These are phyloP conservation scores for Phytopythium litorale DNA, from an alignment of 352 stramenopile species.

Conservation along the genomic window DNA sequence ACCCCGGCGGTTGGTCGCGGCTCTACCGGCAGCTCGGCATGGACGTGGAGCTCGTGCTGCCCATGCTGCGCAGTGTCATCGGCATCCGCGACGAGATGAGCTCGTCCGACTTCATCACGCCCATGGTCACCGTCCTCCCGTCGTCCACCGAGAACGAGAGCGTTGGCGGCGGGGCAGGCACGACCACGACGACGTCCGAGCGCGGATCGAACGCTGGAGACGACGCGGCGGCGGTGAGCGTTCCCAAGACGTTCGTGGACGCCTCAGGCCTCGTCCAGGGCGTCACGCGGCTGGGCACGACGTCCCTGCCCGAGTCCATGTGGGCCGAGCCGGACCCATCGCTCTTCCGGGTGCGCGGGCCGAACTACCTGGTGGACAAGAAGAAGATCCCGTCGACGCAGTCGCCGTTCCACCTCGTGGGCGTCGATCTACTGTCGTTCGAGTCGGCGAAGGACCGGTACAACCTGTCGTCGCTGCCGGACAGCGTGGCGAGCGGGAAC, in stretches of 20 bases:
- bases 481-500: slow-evolving; percentile 69
- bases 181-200: neutral
- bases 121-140: slow-evolving; percentile 66
- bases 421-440: slow-evolving; percentile 80
- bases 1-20: slow-evolving; percentile 71
- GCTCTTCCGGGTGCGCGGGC: slow-evolving; percentile 77
- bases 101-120: slow-evolving; percentile 77
- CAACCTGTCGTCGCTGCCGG: slow-evolving; percentile 62
- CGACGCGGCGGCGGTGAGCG: neutral
- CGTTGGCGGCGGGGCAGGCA: neutral
- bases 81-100: slow-evolving; percentile 87
- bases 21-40: slow-evolving; percentile 89
- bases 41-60: slow-evolving; percentile 83
- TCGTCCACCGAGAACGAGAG: slow-evolving; percentile 7
- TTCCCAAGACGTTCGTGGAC: slow-evolving; percentile 44
- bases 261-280: slow-evolving; percentile 54
- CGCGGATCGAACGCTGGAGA: slow-evolving; percentile 1
- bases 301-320: slow-evolving; percentile 75
- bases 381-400: slow-evolving; percentile 80
- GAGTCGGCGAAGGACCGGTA: slow-evolving; percentile 69
- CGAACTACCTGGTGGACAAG: slow-evolving; percentile 89
- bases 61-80: slow-evolving; percentile 81
- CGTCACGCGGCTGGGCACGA: slow-evolving; percentile 57
- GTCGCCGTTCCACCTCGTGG: slow-evolving; percentile 76
- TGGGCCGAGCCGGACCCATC: slow-evolving; percentile 81